Base-by-base conservation (phyloP, 1,284 basidiomycete species). In the Agaricales sp. region DNA sequence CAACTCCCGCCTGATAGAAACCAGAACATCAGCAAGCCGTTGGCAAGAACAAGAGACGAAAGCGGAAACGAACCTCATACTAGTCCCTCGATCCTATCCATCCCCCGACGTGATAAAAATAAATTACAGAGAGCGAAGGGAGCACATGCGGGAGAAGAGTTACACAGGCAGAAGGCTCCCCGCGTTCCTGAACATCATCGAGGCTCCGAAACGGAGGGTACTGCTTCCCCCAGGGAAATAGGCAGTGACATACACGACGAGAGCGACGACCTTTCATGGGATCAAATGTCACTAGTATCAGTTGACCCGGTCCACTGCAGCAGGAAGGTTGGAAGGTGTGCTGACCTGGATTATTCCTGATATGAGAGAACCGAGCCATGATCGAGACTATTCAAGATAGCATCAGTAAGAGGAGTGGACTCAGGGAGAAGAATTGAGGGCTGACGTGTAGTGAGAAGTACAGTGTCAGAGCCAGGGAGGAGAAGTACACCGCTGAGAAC, bases 141-240 rank as follows among this genome's bases (percentile, higher is more conserved):
- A n/a, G n/a, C n/a, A n/a, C n/a, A n/a, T n/a, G n/a, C n/a, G n/a
- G n/a, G n/a, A n/a, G n/a, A n/a, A n/a, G n/a, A n/a, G n/a, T 35
- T n/a, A 35, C n/a, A 35, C n/a, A 8, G 92, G 91, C 22, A 94
- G 69, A 4, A 93, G 67, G 55, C 73, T 88, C 26, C 84, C 78
- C 41, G 88, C 90, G 3, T 91, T 85, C 39, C 90, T 80, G 18
- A 94, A 66, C 1, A 86, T 82, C 65, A 94, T 78, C 53, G 86
- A 82, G 14, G 83, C 82, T 12, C 91, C 91, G 58, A 93, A 80
- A 22, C 87, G 78, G 26, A 94, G 71, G 0, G 92, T 93, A 53
- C 82, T 78, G 13, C 73, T 74, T 6, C 87, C 92, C 11, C 92
- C 92, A 2, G 92, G 91, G 67, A 94, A 95, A 66, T 95, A 96